Base-by-base conservation (phyloP, 2,329 filamentous ascomycete species). In the Colletotrichum siamense region DNA sequence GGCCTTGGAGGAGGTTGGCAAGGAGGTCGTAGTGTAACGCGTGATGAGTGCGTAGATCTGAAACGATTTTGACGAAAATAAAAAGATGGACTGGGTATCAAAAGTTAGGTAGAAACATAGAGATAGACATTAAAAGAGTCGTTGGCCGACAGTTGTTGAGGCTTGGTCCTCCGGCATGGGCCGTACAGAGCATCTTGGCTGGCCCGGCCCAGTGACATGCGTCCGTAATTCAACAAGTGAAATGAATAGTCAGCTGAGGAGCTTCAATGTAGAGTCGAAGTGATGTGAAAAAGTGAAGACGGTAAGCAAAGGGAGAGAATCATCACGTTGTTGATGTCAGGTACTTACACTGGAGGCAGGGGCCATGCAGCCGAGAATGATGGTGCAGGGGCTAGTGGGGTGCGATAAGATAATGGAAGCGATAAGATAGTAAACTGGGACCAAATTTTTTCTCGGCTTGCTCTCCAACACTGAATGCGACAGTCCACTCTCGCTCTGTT, bases 1-100 rank as follows among this genome's bases (percentile, higher is more conserved):
- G 79, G 90, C 89, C 3, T 83, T 93, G n/a, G 85, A 89, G 74
- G 85, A 87, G 72, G 86, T 88, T 24, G 88, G 87, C 6, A 79
- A 61, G 65, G 82, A 85, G 70, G 69, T 79, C 7, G 69, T n/a
- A 16, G 70, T 57, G 26, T 73, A 69, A 28, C 28, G 22, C n/a
- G 32, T 8, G 65, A 39, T n/a, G 22, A 28, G n/a, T 24, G n/a
- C n/a, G 2, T 22, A 22, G 9, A 36, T 24, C 16, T 22, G 28
- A 22, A 30, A 34, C 15, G 15, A 30, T 59, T 59, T 59, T 7
- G 39, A 36, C 30, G 18, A 28, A n/a, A 6, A 13, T 7, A 13
- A 52, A 52, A 52, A 13, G n/a, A 52, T 52, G 44, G 6, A 22
- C 10, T 52, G 44, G n/a, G n/a, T 8, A 52, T 52, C 44, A 5